phyloP scores from a whole-genome alignment of 2,329 filamentous ascomycete genomes.

The Dactylellina leptospora region DNA sequence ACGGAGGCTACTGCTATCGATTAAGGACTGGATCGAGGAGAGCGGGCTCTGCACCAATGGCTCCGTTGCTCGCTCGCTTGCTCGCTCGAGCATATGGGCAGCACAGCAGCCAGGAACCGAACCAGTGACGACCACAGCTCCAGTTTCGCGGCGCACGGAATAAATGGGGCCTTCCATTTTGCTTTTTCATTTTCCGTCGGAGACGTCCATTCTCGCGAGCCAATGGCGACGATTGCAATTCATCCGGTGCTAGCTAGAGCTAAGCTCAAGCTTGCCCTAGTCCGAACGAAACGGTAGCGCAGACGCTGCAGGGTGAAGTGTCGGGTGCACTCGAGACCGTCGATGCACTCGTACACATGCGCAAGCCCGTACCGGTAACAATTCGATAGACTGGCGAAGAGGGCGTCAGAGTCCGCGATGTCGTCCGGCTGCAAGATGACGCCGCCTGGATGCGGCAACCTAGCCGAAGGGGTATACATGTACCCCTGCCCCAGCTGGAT shows the following conservation, averaged over 20 bases:
- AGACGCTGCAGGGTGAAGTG: constrained; percentile 40
- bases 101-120: constrained; percentile 27
- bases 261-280: constrained; percentile 25
- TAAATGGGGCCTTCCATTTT: constrained; percentile 28
- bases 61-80: constrained; percentile 11
- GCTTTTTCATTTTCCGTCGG: constrained; percentile 25
- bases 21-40: constrained; percentile 16
- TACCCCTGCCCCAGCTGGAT: no score
- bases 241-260: constrained; percentile 48
- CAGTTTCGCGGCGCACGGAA: constrained; percentile 43
- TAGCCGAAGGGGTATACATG: constrained; percentile 37
- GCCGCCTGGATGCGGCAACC: constrained; percentile 44
- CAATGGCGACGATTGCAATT: constrained; percentile 34
- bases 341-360: no score
- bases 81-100: constrained; percentile 15
- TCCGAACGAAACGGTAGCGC: constrained; percentile 31
- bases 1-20: constrained; percentile 30
- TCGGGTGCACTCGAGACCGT: constrained; percentile 15
- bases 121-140: constrained; percentile 36
- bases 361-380: no score
- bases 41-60: neutral
- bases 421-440: constrained; percentile 50
- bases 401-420: constrained; percentile 4
- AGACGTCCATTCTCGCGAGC: constrained; percentile 9
- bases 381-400: neutral